Evolutionary conservation across 371 early-diverging fungal species (phyloP).

Genomic region (Spraguea lophii): DNA sequence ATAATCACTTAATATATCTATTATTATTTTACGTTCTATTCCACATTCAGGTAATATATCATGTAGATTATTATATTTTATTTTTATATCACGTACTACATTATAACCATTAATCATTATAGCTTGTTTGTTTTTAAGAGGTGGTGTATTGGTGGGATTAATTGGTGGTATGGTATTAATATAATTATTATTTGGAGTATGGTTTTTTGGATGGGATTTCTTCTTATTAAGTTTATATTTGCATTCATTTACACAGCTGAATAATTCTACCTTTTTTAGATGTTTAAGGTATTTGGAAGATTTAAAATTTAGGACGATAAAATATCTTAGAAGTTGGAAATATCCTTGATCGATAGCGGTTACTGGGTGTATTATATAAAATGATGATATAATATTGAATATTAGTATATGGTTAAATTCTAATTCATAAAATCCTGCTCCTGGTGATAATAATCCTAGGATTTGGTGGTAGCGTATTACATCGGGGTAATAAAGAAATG

Average conservation of each 20-base stretch:
- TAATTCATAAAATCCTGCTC: constrained; percentile 2
- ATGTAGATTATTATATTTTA: too few relatives aligned
- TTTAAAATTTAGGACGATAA: neutral
- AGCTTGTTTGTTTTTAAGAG: too few relatives aligned
- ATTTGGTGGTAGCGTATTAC: constrained; percentile 24
- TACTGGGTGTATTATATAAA: constrained; percentile 9
- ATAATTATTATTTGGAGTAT: too few relatives aligned
- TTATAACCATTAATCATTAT: too few relatives aligned
- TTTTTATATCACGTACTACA: too few relatives aligned
- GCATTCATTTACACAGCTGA: neutral
- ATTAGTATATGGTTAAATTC: neutral
- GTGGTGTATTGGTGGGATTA: too few relatives aligned
- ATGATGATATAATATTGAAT: constrained; percentile 3
- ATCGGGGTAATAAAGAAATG: too few relatives aligned
- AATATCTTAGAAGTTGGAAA: constrained; percentile 8
- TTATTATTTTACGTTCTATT: constrained; percentile 15
- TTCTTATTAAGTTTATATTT: neutral
- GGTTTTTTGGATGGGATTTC: too few relatives aligned
- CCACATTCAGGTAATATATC: neutral
- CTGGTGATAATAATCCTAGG: constrained; percentile 11
- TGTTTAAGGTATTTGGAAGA: neutral
- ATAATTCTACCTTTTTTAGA: neutral
- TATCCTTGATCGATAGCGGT: constrained; percentile 13
- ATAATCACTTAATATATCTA: constrained; percentile 29
- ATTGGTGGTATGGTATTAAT: too few relatives aligned